Conservation (phyloP, 1,284 basidiomycete species). For the Irpex sp. region DNA sequence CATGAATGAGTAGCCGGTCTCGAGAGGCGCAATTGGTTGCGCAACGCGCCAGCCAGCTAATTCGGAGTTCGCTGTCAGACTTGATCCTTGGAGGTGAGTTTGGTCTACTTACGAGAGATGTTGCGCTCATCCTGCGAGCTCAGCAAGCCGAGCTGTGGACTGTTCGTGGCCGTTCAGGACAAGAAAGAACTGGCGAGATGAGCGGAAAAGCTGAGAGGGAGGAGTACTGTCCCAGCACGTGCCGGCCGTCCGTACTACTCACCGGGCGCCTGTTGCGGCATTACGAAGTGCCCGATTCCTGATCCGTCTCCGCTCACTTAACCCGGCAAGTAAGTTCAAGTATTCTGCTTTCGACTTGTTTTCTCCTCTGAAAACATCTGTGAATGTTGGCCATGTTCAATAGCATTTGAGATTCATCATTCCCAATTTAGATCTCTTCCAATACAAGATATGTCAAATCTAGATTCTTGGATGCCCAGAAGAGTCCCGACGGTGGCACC, state of each 20-base stretch:
- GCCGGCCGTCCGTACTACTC: background rate
- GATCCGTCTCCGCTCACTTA: background rate
- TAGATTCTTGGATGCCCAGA: too few relatives aligned
- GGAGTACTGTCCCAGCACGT: constrained; percentile 5
- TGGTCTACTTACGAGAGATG: constrained; percentile 3
- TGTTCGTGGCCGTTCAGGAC: background rate
- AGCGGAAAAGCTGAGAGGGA: constrained; percentile 5
- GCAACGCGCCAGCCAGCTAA: constrained; percentile 30
- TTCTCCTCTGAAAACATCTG: too few relatives aligned
- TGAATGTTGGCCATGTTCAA: too few relatives aligned
- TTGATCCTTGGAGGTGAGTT: background rate
- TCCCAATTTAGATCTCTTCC: too few relatives aligned
- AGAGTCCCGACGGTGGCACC: too few relatives aligned
- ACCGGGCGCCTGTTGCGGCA: background rate
- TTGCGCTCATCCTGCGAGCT: constrained; percentile 10
- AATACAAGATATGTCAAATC: too few relatives aligned
- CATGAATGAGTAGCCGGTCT: constrained; percentile 21
- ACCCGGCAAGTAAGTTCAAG: background rate
- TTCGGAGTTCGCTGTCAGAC: background rate
- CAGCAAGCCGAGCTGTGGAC: constrained; percentile 7
- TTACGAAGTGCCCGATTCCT: background rate
- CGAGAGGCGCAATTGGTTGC: constrained; percentile 24
- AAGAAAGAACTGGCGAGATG: background rate
- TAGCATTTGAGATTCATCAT: too few relatives aligned
- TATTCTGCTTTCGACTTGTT: too few relatives aligned